Evolutionary conservation across 225 moss, liverwort and hornwort genomes (phyloP), one percentile per base, ranked within the genome.

Genomic region (Takakia lepidozioides): DNA sequence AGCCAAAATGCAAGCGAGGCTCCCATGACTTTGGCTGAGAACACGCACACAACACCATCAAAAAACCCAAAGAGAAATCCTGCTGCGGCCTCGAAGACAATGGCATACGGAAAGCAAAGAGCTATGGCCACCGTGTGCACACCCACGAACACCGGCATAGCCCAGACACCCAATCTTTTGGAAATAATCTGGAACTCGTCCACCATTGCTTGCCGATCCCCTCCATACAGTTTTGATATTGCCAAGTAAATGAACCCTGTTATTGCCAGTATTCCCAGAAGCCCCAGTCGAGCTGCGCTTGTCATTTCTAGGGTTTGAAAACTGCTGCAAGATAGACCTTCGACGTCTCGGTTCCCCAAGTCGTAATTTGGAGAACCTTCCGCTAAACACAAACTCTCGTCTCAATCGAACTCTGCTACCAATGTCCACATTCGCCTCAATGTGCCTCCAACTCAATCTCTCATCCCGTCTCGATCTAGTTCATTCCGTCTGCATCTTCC

Each of bases 1-100:
- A 90, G 65, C 54, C 80, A 76, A 47, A 95, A 95, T 21, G 95
- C 95, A 32, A 95, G 71, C 32, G 90, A 86, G 43, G 95, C 95
- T 13, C 95, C 95, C 67, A 90, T 55, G 26, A 87, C 82, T 57
- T 95, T 95, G 36, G 95, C 87, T 51, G 64, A 61, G 49, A 87
- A 90, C 50, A 95, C 95, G 63, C 93, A 95, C 19, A 82, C 25
- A 20, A 95, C 83, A 26, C 95, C 95, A 27, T 67, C 75, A 39
- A 82, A 13, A 41, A 95, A 90, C 27, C 90, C 90, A 25, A 95
- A 95, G 2, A 95, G 52, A 54, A 80, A 86, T 28, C 90, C 58
- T 10, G 90, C 90, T 15, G 84, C 86, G 9, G 95, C 95, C 54
- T 95, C 95, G 25, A 95, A 95, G 41, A 72, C 66, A 45, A 95